These are phyloP conservation scores for Shiraia sp. DNA, from an alignment of 2,329 filamentous ascomycete genomes.

Conservation along the genomic window DNA sequence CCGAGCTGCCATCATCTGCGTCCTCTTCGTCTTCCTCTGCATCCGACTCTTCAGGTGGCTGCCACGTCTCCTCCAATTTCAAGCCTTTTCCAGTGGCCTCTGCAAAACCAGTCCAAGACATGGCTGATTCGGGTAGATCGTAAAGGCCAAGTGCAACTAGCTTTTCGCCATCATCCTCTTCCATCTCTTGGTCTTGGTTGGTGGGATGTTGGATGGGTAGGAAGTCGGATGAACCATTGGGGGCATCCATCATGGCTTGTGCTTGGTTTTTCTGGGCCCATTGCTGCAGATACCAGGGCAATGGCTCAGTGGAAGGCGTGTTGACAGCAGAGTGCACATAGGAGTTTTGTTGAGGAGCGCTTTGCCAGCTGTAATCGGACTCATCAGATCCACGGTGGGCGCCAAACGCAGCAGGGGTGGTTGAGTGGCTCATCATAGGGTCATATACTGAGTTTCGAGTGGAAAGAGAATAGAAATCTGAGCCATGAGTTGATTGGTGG, in stretches of 20 bases:
- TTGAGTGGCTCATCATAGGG: slow-evolving; percentile 15
- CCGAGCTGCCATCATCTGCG: slow-evolving; percentile 44
- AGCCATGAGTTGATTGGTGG: slow-evolving; percentile 31
- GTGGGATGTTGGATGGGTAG: slow-evolving; percentile 55
- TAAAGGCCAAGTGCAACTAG: slow-evolving; percentile 84
- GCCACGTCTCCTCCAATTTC: slow-evolving; percentile 81
- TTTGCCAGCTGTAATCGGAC: slow-evolving; percentile 37
- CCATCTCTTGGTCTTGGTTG: slow-evolving; percentile 54
- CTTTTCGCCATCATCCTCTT: slow-evolving; percentile 67
- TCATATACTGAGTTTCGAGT: slow-evolving; percentile 38
- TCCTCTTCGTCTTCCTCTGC: slow-evolving; percentile 54
- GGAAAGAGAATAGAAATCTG: slow-evolving; percentile 43
- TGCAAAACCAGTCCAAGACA: slow-evolving; percentile 55
- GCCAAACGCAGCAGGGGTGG: slow-evolving; percentile 17
- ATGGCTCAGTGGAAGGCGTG: slow-evolving; percentile 34
- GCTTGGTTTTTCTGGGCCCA: slow-evolving; percentile 42
- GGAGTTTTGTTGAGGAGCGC: slow-evolving; percentile 23
- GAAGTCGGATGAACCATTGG: slow-evolving; percentile 49
- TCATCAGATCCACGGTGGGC: slow-evolving; percentile 27
- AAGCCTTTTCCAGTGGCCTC: slow-evolving; percentile 68
- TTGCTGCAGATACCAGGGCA: slow-evolving; percentile 44
- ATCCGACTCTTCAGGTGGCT: slow-evolving; percentile 57
- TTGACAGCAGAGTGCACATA: slow-evolving; percentile 35
- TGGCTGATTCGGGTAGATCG: slow-evolving; percentile 68
- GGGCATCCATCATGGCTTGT: slow-evolving; percentile 18